Base-by-base conservation (phyloP, 768 basidiomycete genomes). In the Auricularia cornea region DNA sequence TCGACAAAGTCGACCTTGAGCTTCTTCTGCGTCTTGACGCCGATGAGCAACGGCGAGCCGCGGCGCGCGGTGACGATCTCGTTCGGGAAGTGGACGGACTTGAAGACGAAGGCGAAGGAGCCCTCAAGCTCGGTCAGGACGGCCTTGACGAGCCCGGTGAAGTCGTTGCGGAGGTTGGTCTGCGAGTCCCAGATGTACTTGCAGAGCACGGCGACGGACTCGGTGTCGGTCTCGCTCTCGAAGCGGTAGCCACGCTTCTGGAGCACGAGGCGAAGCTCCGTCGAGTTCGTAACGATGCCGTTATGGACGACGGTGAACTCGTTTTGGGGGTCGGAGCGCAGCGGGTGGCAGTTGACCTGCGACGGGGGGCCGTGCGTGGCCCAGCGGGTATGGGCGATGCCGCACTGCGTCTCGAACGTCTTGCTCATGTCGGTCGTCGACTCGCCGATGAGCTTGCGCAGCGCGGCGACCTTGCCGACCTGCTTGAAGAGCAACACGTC, bases 11-110 rank as follows among this genome's bases (percentile, higher is more conserved):
- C 97, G 41, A 98, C 96, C 81, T 99, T 99, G 71, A 99, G 84
- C 77, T 98, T 98, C 83, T 97, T 95, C 74, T 99, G 96, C 20
- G 97, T 98, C 87, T 98, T 98, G 72, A 99, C 96, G 79, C 97
- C 97, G 71, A 99, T 86, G 63, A 98, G 78, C 32, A 99, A 85
- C 31, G 97, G 97, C 16, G 96, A 98, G 69, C 97, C 97, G 71
- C 97, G 91, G 69, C 95, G 94, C 63, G 95, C 94, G 60, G 92
- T 91, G 66, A 98, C 95, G 67, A 95, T 85, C 75, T 98, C 92
- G 68, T 96, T 91, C 51, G 97, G 97, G 82, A 86, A 99, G 79
- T 98, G 94, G 35, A 74, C 76, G 4, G 94, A 97, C 80, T 97
- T 98, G 90, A 99, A 98, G 68, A 98, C 94, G 76, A 99, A 96